Evolutionary conservation across 1,284 basidiomycete genomes (phyloP).

Genomic region (Malassezia pachydermatis): DNA sequence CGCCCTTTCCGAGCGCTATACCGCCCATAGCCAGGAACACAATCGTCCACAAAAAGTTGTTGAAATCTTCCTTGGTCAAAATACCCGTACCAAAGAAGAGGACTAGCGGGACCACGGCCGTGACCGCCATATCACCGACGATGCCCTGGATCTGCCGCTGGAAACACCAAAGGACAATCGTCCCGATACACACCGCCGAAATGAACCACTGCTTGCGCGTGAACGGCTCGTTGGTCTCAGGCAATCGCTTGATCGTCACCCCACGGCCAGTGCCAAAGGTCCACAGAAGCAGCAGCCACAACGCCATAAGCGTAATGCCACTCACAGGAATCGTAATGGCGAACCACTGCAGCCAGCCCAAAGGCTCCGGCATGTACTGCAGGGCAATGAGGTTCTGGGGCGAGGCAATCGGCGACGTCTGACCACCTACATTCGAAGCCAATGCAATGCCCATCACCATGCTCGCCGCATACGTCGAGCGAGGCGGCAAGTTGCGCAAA

Average conservation of each 20-base stretch:
- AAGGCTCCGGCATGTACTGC: conserved; percentile 69
- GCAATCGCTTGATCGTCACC: conserved; percentile 36
- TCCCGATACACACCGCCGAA: conserved; percentile 67
- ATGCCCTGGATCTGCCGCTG: conserved; percentile 68
- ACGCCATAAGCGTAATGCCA: conserved; percentile 68
- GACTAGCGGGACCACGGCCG: conserved; percentile 82
- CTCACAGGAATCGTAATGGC: conserved; percentile 85
- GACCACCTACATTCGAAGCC: conserved; percentile 95
- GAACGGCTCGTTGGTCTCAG: conserved; percentile 52
- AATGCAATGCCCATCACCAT: conserved; percentile 91
- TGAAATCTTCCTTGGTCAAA: conserved; percentile 65
- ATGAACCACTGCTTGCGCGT: conserved; percentile 84
- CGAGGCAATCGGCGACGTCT: conserved; percentile 79
- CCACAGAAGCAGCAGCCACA: conserved; percentile 79
- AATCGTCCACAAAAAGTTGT: conserved; percentile 48
- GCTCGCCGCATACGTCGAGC: conserved; percentile 76
- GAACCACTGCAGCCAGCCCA: conserved; percentile 92
- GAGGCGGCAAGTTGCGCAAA: conserved; percentile 76
- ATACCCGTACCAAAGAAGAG: conserved; percentile 91
- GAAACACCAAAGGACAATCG: conserved; percentile 83
- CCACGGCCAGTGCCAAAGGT: conserved; percentile 73
- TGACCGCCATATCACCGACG: conserved; percentile 90
- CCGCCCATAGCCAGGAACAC: conserved; percentile 69
- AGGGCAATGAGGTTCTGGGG: conserved; percentile 96
- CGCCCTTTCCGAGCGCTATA: conserved; percentile 88